These are phyloP conservation scores for Isabelozyma rhagii DNA, from an alignment of 805 yeast genomes.

Conservation along the genomic window DNA sequence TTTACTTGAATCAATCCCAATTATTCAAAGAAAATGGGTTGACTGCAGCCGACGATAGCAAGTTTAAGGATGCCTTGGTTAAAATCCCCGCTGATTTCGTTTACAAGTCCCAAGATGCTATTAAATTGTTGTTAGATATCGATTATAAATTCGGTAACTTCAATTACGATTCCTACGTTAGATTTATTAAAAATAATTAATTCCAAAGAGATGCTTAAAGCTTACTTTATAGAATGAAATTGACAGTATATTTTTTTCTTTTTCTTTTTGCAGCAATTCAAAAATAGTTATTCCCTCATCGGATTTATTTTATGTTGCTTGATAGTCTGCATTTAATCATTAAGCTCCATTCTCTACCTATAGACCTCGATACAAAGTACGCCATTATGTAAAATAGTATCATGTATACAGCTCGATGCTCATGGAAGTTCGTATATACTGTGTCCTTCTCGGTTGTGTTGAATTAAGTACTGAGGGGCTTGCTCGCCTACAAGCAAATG, in stretches of 20 bases:
- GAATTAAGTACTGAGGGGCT: not conserved
- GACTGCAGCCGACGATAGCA: constrained; percentile 23
- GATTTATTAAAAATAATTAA: constrained; percentile 23
- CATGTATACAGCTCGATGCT: too few species aligned
- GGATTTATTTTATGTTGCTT: too few species aligned
- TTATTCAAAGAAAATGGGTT: constrained; percentile 32
- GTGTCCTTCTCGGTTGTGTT: not conserved
- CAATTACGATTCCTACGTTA: constrained; percentile 46
- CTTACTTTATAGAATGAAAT: not conserved
- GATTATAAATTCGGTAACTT: constrained; percentile 61
- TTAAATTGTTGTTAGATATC: constrained; percentile 59
- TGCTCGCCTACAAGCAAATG: not conserved
- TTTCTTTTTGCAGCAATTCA: not conserved
- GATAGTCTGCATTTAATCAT: too few species aligned
- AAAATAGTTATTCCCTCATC: not conserved
- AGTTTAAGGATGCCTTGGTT: constrained; percentile 37
- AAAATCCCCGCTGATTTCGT: constrained; percentile 42
- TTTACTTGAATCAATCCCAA: constrained; percentile 32
- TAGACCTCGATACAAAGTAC: too few species aligned
- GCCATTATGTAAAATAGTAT: too few species aligned
- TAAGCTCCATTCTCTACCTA: too few species aligned
- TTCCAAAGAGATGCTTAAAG: not conserved
- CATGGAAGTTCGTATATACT: too few species aligned
- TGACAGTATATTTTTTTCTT: not conserved
- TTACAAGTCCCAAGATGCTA: constrained; percentile 59